Evolutionary conservation across 2,329 filamentous ascomycete species (phyloP), one percentile per base, ranked within the genome.

Genomic region (Biscogniauxia marginata): DNA sequence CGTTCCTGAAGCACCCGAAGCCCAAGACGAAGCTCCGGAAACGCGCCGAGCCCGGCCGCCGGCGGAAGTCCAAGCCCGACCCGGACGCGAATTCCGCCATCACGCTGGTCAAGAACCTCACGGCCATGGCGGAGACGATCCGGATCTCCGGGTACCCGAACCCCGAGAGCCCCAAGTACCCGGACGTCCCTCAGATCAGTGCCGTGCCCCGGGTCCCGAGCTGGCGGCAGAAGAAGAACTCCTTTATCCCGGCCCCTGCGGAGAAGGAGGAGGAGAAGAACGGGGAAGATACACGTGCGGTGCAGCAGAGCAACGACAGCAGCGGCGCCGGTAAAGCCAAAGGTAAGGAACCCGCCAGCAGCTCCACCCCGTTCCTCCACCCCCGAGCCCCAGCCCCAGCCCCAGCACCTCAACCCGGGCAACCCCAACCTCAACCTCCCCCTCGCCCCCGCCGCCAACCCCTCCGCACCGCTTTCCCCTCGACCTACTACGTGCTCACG

Each of bases 101-200:
- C 56, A 21, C 53, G 49, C 30, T 30, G 9, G 43, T 21, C 20
- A 11, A 9, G 25, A 9, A 19, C 34, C 43, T 20, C 6, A 23
- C 22, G 20, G 43, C 1, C 22, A 9, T 13, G 2, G 65, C 61
- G 0, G 50, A 59, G 24, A 44, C 50, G 6, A 44, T 59, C 1
- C 21, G 49, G 2, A 50, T 62, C 30, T 45, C 51, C 2, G 52
- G 60, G 18, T 61, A 56, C 20, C 13, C 54, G 1, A 50, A 48
- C 21, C 23, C 55, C 8, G 61, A 64, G 16, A 20, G 16, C 3
- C 30, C 18, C 20, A 18, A n/a, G 9, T 13, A 24, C 22, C 48
- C 55, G 3, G 46, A 55, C 4, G 58, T 62, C 4, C 61, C 66
- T 1, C 48, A 53, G 18, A 21, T 65, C 1, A 19, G 19, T 2